phyloP scores from a whole-genome alignment of 2,329 filamentous ascomycete species.

The Zalaria obscura region DNA sequence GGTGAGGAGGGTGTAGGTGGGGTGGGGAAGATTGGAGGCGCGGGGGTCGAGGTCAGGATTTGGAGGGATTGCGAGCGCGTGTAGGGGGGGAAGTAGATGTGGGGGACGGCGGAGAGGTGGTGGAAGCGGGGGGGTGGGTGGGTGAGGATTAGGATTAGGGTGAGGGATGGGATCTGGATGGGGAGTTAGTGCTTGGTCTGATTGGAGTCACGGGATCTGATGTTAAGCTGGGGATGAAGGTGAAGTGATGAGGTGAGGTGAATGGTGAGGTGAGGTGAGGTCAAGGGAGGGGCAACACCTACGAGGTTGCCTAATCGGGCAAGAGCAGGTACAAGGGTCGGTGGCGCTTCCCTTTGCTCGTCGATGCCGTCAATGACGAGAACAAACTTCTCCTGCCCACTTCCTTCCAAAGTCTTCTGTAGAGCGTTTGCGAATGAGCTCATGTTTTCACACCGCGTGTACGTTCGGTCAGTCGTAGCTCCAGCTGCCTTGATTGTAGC shows the following conservation, averaged over 20 bases:
- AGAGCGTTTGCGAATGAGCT: slow-evolving; percentile 64
- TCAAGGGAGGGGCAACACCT: slow-evolving; percentile 1
- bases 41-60: slow-evolving; percentile 50
- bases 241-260: slow-evolving; percentile 50
- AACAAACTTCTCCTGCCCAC: slow-evolving; percentile 51
- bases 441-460: slow-evolving; percentile 63
- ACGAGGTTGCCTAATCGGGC: slow-evolving; percentile 71
- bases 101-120: slow-evolving; percentile 54
- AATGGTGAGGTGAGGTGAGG: no score
- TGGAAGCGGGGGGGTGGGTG: slow-evolving; percentile 56
- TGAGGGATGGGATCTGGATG: slow-evolving; percentile 60
- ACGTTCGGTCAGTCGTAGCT: slow-evolving; percentile 16
- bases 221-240: no score
- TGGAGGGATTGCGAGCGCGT: slow-evolving; percentile 63
- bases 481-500: slow-evolving; percentile 27
- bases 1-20: slow-evolving; percentile 11
- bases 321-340: slow-evolving; percentile 67
- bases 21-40: slow-evolving; percentile 28
- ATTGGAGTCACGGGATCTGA: not conserved
- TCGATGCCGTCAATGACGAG: slow-evolving; percentile 84
- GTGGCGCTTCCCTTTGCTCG: slow-evolving; percentile 62
- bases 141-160: slow-evolving; percentile 62
- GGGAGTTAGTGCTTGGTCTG: not conserved
- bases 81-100: slow-evolving; percentile 76
- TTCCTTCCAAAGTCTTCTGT: slow-evolving; percentile 43